Percentiles rank a stretch among this genome's conserved stretches.
Evolutionary conservation across 768 basidiomycete species (phyloP).

Genomic region (Suillus subluteus): DNA sequence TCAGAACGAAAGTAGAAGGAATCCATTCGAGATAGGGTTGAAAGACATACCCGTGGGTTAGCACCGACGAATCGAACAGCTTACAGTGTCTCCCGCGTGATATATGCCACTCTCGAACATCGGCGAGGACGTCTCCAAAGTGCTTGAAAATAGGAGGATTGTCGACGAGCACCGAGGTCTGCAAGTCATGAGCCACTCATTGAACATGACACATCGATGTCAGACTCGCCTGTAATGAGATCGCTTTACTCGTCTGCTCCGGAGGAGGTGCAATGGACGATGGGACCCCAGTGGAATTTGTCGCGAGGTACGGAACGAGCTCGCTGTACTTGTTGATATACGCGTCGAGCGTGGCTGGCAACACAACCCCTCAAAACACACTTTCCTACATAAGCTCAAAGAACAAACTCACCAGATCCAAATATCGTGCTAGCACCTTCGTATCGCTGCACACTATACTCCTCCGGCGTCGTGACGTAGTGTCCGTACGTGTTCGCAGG

Average conservation of each 20-base stretch:
- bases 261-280: constrained; percentile 66
- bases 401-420: constrained; percentile 62
- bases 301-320: constrained; percentile 64
- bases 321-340: constrained; percentile 77
- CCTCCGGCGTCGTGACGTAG: constrained; percentile 74
- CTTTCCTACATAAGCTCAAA: not conserved
- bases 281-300: constrained; percentile 48
- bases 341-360: constrained; percentile 67
- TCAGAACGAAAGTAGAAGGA: constrained; percentile 6
- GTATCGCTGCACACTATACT: constrained; percentile 75
- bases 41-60: constrained; percentile 65
- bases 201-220: not conserved
- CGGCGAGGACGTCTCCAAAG: constrained; percentile 64
- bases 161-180: constrained; percentile 70
- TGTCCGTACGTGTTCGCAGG: constrained; percentile 84
- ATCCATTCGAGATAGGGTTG: constrained; percentile 1
- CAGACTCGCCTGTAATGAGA: constrained; percentile 61
- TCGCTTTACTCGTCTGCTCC: constrained; percentile 65
- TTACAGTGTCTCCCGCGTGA: constrained; percentile 59
- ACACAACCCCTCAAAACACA: constrained; percentile 1
- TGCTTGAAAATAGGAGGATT: constrained; percentile 53
- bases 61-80: constrained; percentile 71
- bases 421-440: constrained; percentile 83
- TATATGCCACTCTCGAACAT: constrained; percentile 58
- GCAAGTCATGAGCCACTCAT: constrained; percentile 5